Evolutionary conservation across 2,329 filamentous ascomycete genomes (phyloP).

Genomic region (Thielaviopsis euricoi): DNA sequence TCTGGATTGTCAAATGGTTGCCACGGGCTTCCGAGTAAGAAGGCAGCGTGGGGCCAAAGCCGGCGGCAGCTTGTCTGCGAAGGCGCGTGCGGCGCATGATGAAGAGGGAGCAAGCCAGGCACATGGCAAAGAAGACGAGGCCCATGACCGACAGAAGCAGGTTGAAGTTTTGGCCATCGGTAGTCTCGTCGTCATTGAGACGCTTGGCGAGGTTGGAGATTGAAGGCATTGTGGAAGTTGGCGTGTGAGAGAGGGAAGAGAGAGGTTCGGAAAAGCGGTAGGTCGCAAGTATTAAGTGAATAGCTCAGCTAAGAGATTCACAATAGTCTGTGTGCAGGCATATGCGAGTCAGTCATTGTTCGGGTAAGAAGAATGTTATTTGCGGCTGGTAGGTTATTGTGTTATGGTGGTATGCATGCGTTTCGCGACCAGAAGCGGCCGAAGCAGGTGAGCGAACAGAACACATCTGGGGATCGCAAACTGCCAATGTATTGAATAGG

Average conservation of each 20-base stretch:
- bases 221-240: conserved; percentile 10
- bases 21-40: conserved; percentile 28
- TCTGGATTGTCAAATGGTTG: conserved; percentile 42
- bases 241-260: background rate
- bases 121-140: conserved; percentile 55
- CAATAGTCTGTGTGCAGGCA: background rate
- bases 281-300: conserved; percentile 8
- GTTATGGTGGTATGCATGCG: no score
- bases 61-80: conserved; percentile 24
- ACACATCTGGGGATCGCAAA: background rate
- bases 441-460: background rate
- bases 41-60: conserved; percentile 33
- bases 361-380: background rate
- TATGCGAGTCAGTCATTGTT: conserved; percentile 2
- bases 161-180: conserved; percentile 47
- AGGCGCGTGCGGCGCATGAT: conserved; percentile 50
- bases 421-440: no score
- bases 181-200: conserved; percentile 23
- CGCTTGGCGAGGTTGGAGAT: conserved; percentile 10
- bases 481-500: background rate
- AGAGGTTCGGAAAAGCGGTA: background rate
- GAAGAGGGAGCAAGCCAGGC: conserved; percentile 51
- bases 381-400: no score
- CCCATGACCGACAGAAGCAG: conserved; percentile 66
- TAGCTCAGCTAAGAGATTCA: conserved; percentile 11